These are phyloP conservation scores for Penicillium roqueforti DNA, from an alignment of 495 filamentous ascomycete genomes.

Conservation along the genomic window DNA sequence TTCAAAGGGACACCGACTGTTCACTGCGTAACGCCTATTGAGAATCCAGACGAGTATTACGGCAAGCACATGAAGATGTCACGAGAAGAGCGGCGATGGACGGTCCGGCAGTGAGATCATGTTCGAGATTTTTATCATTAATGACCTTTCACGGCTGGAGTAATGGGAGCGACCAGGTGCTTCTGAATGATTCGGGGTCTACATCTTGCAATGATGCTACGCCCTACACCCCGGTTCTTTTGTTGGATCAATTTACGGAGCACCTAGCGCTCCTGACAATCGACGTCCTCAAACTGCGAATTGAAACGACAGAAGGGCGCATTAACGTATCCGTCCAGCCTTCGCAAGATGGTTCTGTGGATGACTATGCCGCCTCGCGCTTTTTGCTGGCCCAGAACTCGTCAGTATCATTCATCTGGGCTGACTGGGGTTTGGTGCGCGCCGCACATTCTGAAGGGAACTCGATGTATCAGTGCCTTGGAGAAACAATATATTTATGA, in stretches of 20 bases:
- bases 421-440: not conserved
- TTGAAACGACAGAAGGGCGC: not conserved
- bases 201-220: not conserved
- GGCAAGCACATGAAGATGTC: constrained; percentile 48
- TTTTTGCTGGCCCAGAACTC: not conserved
- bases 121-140: constrained; percentile 3
- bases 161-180: not conserved
- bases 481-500: constrained; percentile 33
- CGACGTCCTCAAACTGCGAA: not conserved
- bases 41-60: constrained; percentile 51
- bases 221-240: not conserved
- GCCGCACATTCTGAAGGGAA: constrained; percentile 7
- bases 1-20: constrained; percentile 47
- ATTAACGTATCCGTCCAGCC: not conserved
- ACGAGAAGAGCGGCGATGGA: constrained; percentile 49
- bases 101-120: constrained; percentile 29
- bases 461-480: constrained; percentile 21
- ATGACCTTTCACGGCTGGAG: constrained; percentile 2
- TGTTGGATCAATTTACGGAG: not conserved
- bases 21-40: constrained; percentile 50
- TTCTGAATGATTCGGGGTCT: not conserved
- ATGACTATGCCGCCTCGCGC: not conserved
- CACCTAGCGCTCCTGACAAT: not conserved
- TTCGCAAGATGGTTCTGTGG: not conserved
- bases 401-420: not conserved